These are phyloP conservation scores for Zea luxurians DNA, from an alignment of 176 grass and related monocot genomes.

Conservation along the genomic window DNA sequence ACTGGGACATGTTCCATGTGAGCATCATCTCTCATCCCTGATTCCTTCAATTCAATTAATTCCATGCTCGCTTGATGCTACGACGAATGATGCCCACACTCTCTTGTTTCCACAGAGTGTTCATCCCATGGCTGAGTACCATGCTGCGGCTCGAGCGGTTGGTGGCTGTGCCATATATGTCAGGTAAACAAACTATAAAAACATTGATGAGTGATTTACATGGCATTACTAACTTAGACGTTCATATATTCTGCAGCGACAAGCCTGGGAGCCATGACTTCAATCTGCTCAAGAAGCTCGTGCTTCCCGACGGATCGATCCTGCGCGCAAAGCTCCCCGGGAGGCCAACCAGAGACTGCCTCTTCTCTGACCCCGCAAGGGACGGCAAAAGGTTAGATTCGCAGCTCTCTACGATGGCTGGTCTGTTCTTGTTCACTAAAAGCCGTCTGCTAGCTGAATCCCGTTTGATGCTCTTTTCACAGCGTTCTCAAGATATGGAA, in stretches of 20 bases:
- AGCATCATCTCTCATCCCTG: background rate
- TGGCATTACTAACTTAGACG: background rate
- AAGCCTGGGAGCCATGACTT: slow-evolving; percentile 85
- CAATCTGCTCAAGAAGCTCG: slow-evolving; percentile 72
- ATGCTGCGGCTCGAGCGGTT: slow-evolving; percentile 66
- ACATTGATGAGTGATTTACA: background rate
- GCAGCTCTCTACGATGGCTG: background rate
- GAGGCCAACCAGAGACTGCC: slow-evolving; percentile 68
- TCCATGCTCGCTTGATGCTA: too few species aligned
- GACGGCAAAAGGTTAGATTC: slow-evolving; percentile 67
- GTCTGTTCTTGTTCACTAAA: background rate
- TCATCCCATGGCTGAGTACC: slow-evolving; percentile 72
- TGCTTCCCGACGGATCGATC: slow-evolving; percentile 80
- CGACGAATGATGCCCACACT: background rate
- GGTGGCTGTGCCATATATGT: slow-evolving; percentile 85
- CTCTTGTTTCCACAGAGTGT: slow-evolving; percentile 42
- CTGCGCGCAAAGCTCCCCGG: slow-evolving; percentile 69
- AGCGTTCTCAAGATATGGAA: slow-evolving; percentile 89
- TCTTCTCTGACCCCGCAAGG: slow-evolving; percentile 78
- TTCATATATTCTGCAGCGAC: slow-evolving; percentile 50
- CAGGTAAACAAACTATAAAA: slow-evolving; percentile 44
- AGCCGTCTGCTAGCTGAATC: background rate
- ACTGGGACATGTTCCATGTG: slow-evolving; percentile 98
- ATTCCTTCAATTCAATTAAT: background rate
- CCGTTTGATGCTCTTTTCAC: background rate